A percentile compares a stretch with the other conserved stretches of the same genome.
Evolutionary conservation across 2,329 filamentous ascomycete genomes (phyloP).

Genomic region (Clonostachys sp.): DNA sequence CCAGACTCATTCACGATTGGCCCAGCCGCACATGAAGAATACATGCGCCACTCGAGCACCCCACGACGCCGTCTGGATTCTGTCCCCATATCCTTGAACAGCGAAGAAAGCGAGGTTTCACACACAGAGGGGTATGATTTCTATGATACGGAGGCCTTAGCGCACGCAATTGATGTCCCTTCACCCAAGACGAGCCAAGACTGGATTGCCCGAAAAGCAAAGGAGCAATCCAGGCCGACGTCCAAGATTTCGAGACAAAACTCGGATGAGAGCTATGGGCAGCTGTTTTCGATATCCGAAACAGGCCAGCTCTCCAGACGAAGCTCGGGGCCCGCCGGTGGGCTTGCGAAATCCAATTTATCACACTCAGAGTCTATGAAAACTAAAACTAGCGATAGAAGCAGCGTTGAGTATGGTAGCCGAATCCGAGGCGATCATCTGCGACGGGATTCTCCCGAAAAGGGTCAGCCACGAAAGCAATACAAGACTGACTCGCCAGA

Average conservation of each 20-base stretch:
- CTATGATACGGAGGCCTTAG: conserved; percentile 53
- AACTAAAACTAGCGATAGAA: conserved; percentile 9
- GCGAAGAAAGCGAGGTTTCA: conserved; percentile 42
- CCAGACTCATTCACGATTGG: conserved; percentile 45
- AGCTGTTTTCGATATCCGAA: conserved; percentile 56
- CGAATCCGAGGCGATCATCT: conserved; percentile 37
- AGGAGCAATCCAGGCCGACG: conserved; percentile 4
- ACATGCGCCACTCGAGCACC: conserved; percentile 13
- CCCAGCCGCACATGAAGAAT: conserved; percentile 34
- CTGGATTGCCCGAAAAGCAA: not conserved
- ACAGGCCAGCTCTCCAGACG: conserved; percentile 17
- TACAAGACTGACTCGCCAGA: conserved; percentile 22
- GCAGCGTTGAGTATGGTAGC: conserved; percentile 36
- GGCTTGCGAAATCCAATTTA: too few relatives aligned
- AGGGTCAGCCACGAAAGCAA: not conserved
- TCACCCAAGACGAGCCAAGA: not conserved
- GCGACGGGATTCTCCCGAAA: not conserved
- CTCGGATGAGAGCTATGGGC: conserved; percentile 53
- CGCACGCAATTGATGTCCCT: conserved; percentile 49
- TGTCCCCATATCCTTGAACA: conserved; percentile 42
- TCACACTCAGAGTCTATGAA: not conserved
- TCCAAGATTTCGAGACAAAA: conserved; percentile 36
- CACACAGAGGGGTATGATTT: conserved; percentile 62
- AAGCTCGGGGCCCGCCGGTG: not conserved
- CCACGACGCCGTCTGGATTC: conserved; percentile 44